A percentile compares a stretch with the other conserved stretches of the same genome.
Conservation (phyloP, 108 stramenopile genomes). For the Mediolabrus comicus region DNA sequence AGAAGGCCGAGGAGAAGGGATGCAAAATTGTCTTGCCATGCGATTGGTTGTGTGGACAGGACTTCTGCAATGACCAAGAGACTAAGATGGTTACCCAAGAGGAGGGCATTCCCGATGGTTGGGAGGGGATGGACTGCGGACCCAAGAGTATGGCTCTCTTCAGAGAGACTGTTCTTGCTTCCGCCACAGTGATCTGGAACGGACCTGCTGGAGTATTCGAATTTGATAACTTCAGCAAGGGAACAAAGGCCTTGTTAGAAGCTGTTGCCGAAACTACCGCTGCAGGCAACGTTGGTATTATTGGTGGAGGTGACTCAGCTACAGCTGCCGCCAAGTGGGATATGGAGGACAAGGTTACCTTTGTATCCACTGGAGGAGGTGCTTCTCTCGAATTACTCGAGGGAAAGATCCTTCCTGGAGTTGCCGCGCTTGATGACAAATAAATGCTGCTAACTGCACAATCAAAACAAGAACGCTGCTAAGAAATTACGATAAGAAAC, state of each 20-base stretch:
- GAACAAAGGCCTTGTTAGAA: constrained; percentile 27
- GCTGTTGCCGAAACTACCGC: constrained; percentile 31
- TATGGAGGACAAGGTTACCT: constrained; percentile 93
- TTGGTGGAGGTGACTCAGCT: constrained; percentile 99
- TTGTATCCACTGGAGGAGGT: constrained; percentile 98
- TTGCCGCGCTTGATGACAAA: constrained; percentile 94
- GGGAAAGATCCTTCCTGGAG: constrained; percentile 98
- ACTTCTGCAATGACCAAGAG: constrained; percentile 53
- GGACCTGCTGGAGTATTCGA: constrained; percentile 89
- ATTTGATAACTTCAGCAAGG: constrained; percentile 32
- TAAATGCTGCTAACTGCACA: constrained; percentile 39
- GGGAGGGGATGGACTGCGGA: constrained; percentile 87
- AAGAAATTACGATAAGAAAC: too few species aligned
- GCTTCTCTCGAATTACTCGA: constrained; percentile 98
- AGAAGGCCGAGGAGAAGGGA: constrained; percentile 43
- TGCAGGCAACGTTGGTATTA: constrained; percentile 79
- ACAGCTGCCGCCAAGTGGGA: constrained; percentile 92
- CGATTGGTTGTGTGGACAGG: constrained; percentile 64
- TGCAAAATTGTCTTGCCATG: constrained; percentile 59
- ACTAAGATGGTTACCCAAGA: constrained; percentile 45
- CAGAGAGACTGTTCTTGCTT: constrained; percentile 38
- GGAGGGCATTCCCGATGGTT: constrained; percentile 73
- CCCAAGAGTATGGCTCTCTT: constrained; percentile 55
- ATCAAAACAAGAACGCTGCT: too few species aligned
- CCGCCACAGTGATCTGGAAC: constrained; percentile 84